These are phyloP conservation scores for Delitschia confertaspora DNA, from an alignment of 495 filamentous ascomycete genomes.

Conservation along the genomic window DNA sequence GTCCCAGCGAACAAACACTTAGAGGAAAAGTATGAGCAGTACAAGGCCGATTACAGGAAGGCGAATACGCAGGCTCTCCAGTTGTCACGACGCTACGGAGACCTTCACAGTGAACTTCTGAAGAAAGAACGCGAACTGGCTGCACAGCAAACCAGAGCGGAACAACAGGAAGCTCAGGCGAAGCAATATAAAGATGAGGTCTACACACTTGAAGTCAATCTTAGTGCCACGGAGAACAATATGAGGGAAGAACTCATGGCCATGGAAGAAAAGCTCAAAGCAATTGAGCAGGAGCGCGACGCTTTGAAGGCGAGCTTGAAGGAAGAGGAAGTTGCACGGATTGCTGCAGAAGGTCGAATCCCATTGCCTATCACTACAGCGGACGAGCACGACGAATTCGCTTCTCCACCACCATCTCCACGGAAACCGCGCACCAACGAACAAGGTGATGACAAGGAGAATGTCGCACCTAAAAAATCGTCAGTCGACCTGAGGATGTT, in stretches of 20 bases:
- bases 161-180: slow-evolving; percentile 39
- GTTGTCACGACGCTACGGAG: too few relatives aligned
- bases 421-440: slow-evolving; percentile 21
- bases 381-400: slow-evolving; percentile 34
- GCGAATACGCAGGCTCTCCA: slow-evolving; percentile 48
- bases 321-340: slow-evolving; percentile 49
- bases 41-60: slow-evolving; percentile 19
- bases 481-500: slow-evolving; percentile 45
- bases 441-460: slow-evolving; percentile 35
- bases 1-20: not conserved
- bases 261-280: slow-evolving; percentile 18
- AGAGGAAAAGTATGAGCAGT: not conserved
- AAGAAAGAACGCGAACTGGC: too few relatives aligned
- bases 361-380: slow-evolving; percentile 41
- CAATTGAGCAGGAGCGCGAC: slow-evolving; percentile 59
- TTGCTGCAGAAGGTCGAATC: slow-evolving; percentile 57
- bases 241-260: slow-evolving; percentile 50
- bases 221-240: slow-evolving; percentile 68
- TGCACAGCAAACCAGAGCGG: too few relatives aligned
- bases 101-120: too few relatives aligned
- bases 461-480: slow-evolving; percentile 28
- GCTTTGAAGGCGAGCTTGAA: slow-evolving; percentile 54
- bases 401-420: slow-evolving; percentile 33
- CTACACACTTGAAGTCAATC: slow-evolving; percentile 62
- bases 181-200: slow-evolving; percentile 61